A percentile compares a stretch with the other conserved stretches of the same genome.
phyloP scores from a whole-genome alignment of 352 stramenopile genomes.

The Discostella stelligera region DNA sequence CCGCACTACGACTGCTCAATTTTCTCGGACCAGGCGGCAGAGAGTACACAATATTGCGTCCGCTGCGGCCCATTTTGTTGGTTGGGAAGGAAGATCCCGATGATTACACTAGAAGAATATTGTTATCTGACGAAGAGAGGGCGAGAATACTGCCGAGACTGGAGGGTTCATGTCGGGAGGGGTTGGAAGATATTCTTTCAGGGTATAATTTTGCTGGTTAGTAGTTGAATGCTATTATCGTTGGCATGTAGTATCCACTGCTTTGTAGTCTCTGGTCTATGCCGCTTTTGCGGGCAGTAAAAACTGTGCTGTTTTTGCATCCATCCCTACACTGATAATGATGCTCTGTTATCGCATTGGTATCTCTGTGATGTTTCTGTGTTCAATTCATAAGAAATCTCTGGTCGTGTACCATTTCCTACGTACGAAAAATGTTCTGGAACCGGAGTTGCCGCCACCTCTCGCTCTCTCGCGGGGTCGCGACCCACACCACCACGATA shows the following conservation, averaged over 20 bases:
- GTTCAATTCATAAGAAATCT: too few species aligned
- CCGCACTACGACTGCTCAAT: constrained; percentile 52
- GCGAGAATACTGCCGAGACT: constrained; percentile 67
- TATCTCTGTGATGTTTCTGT: too few species aligned
- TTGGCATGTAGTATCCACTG: too few species aligned
- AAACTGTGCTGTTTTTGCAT: too few species aligned
- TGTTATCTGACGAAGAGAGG: constrained; percentile 68
- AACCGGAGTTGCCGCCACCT: neutral
- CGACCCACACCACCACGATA: neutral
- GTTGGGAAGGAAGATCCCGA: constrained; percentile 67
- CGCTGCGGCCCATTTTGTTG: constrained; percentile 77
- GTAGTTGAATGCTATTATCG: too few species aligned
- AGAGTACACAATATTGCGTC: constrained; percentile 72
- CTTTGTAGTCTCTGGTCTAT: too few species aligned
- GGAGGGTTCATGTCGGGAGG: constrained; percentile 48
- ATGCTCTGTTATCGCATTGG: too few species aligned
- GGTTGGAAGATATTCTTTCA: constrained; percentile 14
- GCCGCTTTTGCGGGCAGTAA: too few species aligned
- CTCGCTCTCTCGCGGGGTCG: neutral
- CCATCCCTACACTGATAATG: too few species aligned
- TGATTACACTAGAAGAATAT: constrained; percentile 54
- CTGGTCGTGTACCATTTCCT: neutral
- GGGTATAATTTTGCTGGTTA: neutral
- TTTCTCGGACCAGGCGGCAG: constrained; percentile 66
- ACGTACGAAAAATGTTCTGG: neutral